Evolutionary conservation across 805 yeast species (phyloP).

Genomic region (Saturnispora hagleri): DNA sequence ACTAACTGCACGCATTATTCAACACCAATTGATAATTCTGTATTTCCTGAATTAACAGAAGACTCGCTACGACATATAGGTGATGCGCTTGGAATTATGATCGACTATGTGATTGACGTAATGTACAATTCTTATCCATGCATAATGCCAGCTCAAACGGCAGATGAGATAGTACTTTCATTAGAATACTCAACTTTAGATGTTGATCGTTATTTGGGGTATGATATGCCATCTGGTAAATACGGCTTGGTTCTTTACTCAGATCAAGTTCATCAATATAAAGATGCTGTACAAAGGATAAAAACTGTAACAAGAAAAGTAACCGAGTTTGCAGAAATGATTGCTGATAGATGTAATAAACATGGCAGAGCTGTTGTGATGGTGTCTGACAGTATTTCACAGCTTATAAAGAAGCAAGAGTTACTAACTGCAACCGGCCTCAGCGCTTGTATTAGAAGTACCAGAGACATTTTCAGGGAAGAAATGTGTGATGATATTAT

Average conservation of each 20-base stretch:
- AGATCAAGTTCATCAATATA: conserved; percentile 67
- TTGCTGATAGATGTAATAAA: conserved; percentile 50
- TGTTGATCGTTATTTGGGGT: conserved; percentile 36
- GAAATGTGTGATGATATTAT: conserved; percentile 70
- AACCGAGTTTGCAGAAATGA: conserved; percentile 60
- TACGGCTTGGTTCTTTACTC: conserved; percentile 61
- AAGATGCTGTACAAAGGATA: conserved; percentile 64
- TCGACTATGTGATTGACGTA: conserved; percentile 58
- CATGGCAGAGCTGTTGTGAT: conserved; percentile 65
- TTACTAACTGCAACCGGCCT: conserved; percentile 54
- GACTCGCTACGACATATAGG: conserved; percentile 29
- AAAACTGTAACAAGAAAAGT: conserved; percentile 55
- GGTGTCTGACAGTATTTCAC: conserved; percentile 41
- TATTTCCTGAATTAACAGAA: conserved; percentile 29
- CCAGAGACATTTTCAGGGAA: conserved; percentile 67
- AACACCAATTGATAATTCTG: not conserved
- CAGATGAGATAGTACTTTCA: conserved; percentile 18
- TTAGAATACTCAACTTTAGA: conserved; percentile 21
- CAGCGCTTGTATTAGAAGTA: conserved; percentile 53
- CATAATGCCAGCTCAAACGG: conserved; percentile 19
- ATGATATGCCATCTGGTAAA: conserved; percentile 36
- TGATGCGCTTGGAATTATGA: conserved; percentile 35
- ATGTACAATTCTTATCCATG: conserved; percentile 41
- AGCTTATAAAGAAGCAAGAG: conserved; percentile 45
- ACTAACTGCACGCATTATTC: conserved; percentile 40